phyloP scores from a whole-genome alignment of 305 asterid species.

The Lippia alba region DNA sequence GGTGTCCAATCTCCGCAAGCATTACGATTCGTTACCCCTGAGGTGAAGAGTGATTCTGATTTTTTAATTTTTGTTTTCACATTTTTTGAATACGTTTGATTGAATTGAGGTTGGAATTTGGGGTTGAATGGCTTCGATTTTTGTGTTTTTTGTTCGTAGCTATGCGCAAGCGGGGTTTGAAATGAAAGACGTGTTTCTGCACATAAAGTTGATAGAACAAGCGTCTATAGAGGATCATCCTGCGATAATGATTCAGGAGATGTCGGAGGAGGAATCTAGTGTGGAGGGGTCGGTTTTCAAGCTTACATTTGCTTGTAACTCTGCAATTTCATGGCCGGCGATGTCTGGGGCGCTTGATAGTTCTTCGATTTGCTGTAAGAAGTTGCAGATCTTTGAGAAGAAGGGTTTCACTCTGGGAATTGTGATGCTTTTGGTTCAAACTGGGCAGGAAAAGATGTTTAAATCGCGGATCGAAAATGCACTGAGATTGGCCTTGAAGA shows the following conservation, averaged over 20 bases:
- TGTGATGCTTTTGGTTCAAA: constrained; percentile 63
- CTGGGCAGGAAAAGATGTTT: constrained; percentile 81
- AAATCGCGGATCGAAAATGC: constrained; percentile 77
- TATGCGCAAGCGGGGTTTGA: constrained; percentile 94
- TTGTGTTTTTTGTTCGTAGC: constrained; percentile 42
- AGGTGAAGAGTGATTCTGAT: constrained; percentile 52
- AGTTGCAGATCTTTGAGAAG: constrained; percentile 92
- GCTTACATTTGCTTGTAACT: constrained; percentile 91
- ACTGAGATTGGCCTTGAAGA: constrained; percentile 72
- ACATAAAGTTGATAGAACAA: constrained; percentile 88
- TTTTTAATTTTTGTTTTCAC: constrained; percentile 20
- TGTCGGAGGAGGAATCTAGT: constrained; percentile 59
- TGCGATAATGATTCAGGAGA: constrained; percentile 76
- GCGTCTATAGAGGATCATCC: constrained; percentile 79
- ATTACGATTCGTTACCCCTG: constrained; percentile 90
- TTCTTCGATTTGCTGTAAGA: constrained; percentile 84
- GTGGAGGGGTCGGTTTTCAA: constrained; percentile 56
- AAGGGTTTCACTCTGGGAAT: constrained; percentile 86
- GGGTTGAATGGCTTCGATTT: constrained; percentile 20
- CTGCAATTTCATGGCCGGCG: constrained; percentile 85
- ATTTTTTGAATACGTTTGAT: neutral
- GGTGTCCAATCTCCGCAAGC: constrained; percentile 89
- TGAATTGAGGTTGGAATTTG: constrained; percentile 6
- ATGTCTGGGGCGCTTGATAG: constrained; percentile 91
- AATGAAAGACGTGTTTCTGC: constrained; percentile 95